Conservation (phyloP, 192 early-diverging fungal species). For the Entomortierella beljakovae region DNA sequence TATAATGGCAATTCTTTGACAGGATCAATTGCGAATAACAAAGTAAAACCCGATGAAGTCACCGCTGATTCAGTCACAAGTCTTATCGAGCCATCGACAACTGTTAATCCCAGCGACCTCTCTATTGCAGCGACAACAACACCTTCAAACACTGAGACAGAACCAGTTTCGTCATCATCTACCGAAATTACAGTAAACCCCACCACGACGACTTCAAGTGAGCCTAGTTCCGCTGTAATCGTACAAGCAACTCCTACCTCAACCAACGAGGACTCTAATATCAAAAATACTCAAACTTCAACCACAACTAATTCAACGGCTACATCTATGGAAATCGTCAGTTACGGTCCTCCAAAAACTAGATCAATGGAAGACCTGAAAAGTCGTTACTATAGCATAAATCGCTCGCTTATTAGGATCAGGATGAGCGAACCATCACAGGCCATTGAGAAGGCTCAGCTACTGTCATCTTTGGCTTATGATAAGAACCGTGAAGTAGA, state of each 20-base stretch:
- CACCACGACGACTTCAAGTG: too few species aligned
- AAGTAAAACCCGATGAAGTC: background rate
- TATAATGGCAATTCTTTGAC: conserved; percentile 15
- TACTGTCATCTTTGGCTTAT: conserved; percentile 54
- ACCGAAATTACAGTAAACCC: too few species aligned
- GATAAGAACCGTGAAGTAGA: conserved; percentile 77
- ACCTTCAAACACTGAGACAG: background rate
- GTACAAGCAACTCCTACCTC: background rate
- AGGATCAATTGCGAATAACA: background rate
- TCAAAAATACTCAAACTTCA: background rate
- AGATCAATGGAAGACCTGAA: conserved; percentile 82
- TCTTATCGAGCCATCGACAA: background rate
- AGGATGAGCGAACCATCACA: conserved; percentile 54
- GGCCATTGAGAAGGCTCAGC: conserved; percentile 46
- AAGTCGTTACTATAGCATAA: conserved; percentile 84
- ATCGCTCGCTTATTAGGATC: conserved; percentile 69
- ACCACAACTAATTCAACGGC: background rate
- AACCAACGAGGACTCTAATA: background rate
- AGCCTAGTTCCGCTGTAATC: too few species aligned
- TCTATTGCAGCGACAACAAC: background rate
- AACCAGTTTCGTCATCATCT: too few species aligned
- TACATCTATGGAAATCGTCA: conserved; percentile 16
- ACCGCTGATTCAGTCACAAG: background rate
- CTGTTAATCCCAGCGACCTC: too few species aligned
- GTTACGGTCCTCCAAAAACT: conserved; percentile 28